phyloP scores from a whole-genome alignment of 1,284 basidiomycete genomes.

The Cutaneotrichosporon cavernicola region DNA sequence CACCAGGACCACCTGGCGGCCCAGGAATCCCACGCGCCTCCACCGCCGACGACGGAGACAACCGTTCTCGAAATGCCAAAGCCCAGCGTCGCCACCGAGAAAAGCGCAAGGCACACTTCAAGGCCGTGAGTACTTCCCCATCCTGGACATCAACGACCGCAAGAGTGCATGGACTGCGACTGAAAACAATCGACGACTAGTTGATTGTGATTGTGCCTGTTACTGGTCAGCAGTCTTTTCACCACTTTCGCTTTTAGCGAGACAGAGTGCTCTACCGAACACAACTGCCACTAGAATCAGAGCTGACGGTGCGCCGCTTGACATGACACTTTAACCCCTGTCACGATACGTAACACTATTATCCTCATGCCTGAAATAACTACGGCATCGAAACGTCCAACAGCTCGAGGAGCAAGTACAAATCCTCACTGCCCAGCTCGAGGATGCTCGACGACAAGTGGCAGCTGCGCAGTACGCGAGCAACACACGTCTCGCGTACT shows the following conservation, averaged over 20 bases:
- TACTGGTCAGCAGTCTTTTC: not conserved
- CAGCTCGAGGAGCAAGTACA: conserved; percentile 48
- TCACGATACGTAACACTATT: conserved; percentile 7
- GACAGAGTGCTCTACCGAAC: not conserved
- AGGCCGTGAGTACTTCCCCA: conserved; percentile 62
- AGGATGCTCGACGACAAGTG: conserved; percentile 47
- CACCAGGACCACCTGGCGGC: conserved; percentile 1
- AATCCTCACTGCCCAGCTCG: conserved; percentile 41
- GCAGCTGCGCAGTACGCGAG: conserved; percentile 34
- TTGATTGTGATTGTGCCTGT: not conserved
- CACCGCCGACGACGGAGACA: conserved; percentile 42
- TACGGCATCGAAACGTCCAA: not conserved
- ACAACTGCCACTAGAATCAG: not conserved
- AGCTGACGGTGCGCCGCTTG: conserved; percentile 1
- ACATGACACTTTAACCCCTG: conserved; percentile 10
- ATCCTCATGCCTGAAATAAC: not conserved
- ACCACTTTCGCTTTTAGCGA: not conserved
- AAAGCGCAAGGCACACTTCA: conserved; percentile 89
- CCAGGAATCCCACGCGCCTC: not conserved
- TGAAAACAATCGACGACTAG: not conserved
- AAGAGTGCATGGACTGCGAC: not conserved
- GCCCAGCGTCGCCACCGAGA: conserved; percentile 86
- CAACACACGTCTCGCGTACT: conserved; percentile 24
- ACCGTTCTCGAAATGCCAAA: conserved; percentile 68
- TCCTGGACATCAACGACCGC: not conserved